Evolutionary conservation across 2,329 filamentous ascomycete genomes (phyloP), one percentile per base, ranked within the genome.

Genomic region (Epichloe gansuensis): DNA sequence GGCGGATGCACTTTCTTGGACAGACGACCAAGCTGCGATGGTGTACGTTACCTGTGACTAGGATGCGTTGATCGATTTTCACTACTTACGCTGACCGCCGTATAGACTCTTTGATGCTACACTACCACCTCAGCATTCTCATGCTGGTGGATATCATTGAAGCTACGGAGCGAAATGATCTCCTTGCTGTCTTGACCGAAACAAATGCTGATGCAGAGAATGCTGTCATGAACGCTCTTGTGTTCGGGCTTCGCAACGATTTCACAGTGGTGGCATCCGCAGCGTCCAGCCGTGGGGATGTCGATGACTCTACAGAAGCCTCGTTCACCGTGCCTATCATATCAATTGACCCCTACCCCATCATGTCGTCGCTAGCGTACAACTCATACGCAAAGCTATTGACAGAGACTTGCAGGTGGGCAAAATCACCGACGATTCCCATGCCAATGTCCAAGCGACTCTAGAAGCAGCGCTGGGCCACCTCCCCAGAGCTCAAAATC

Each of bases 71-170:
- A 31, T 31, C 28, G 28, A 31, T 9, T 3, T 7, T 9, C 9
- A 21, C 34, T 15, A 37, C 9, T 3, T 17, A 12, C 37, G 34
- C 35, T 55, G 23, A 57, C 44, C n/a, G 3, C 17, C 15, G 3
- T n/a, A 21, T 21, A 64, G 63, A 65, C 51, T 65, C 63, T 15
- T 59, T 65, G 0, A 66, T 65, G 64, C 57, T 67, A 11, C 64
- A 67, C 42, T 67, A 66, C 31, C 61, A 67, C 25, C 58, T 67
- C 5, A 65, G 64, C 54, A 65, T 67, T 7, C 42, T 67, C 1
- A 63, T 66, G 59, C 50, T 66, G 1, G 53, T 61, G 1, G 64
- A 67, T 28, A 59, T 61, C 2, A 62, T 66, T 17, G 62, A 66
- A 37, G 63, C 59, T 2, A 60, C 62, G 0, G 59, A 64, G 34